Percentiles rank a stretch among this genome's conserved stretches.
Conservation (phyloP, 306 rosid genomes). For the Mucuna pruriens region DNA sequence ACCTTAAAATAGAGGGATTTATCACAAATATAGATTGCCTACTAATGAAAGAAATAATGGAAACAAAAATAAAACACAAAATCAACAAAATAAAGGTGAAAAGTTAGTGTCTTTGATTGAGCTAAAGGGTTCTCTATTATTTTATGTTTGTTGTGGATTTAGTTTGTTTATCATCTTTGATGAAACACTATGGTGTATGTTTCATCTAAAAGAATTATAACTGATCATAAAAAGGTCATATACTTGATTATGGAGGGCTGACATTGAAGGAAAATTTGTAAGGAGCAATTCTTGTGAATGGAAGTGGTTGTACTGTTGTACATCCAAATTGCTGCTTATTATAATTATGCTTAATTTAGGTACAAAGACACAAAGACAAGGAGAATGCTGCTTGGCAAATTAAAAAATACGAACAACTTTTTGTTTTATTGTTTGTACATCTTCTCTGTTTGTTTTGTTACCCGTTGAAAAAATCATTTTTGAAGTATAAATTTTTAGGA, state of each 20-base stretch:
- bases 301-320: slow-evolving; percentile 31
- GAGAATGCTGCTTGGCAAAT: slow-evolving; percentile 21
- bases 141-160: slow-evolving; percentile 1
- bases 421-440: slow-evolving; percentile 18
- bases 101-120: too few species aligned
- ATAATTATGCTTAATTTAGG: slow-evolving; percentile 4
- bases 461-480: slow-evolving; percentile 4
- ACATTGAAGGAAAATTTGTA: slow-evolving; percentile 9
- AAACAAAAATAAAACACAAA: too few species aligned
- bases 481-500: slow-evolving; percentile 15
- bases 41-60: too few species aligned
- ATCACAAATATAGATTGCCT: too few species aligned
- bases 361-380: slow-evolving; percentile 18
- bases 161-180: background rate
- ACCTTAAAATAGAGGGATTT: too few species aligned
- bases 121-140: slow-evolving; percentile 27
- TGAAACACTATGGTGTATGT: background rate
- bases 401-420: slow-evolving; percentile 13
- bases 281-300: background rate
- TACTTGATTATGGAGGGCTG: slow-evolving; percentile 11
- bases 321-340: slow-evolving; percentile 33
- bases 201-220: slow-evolving; percentile 16
- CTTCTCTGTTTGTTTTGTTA: slow-evolving; percentile 1
- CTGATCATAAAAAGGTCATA: slow-evolving; percentile 1
- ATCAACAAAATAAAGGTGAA: too few species aligned